Evolutionary conservation across 2,329 filamentous ascomycete species (phyloP).

Genomic region (Fusarium pseudonygamai): DNA sequence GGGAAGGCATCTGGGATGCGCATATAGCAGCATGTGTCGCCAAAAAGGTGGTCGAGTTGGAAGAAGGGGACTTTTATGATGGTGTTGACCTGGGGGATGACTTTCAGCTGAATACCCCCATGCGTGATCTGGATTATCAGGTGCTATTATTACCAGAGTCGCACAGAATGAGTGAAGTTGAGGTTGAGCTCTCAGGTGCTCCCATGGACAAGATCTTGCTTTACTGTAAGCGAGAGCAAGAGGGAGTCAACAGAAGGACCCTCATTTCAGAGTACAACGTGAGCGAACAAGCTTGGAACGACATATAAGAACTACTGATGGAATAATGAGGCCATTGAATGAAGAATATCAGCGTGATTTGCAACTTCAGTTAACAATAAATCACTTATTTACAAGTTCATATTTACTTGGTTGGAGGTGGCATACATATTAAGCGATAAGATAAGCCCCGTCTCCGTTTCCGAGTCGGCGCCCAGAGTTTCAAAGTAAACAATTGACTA

Average conservation of each 20-base stretch:
- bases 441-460: constrained; percentile 23
- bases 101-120: constrained; percentile 16
- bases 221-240: constrained; percentile 23
- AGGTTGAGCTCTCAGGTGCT: constrained; percentile 30
- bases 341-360: not conserved
- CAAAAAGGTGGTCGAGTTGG: constrained; percentile 50
- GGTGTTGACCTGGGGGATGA: constrained; percentile 15
- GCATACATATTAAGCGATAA: constrained; percentile 4
- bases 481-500: constrained; percentile 30
- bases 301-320: not conserved
- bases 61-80: constrained; percentile 45
- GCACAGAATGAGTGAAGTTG: constrained; percentile 28
- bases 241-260: constrained; percentile 5
- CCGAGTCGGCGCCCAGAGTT: not conserved
- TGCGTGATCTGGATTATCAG: constrained; percentile 7
- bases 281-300: constrained; percentile 13
- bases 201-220: constrained; percentile 34
- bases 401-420: not conserved
- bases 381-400: not conserved
- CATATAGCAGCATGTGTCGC: constrained; percentile 45
- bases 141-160: constrained; percentile 26
- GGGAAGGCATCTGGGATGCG: constrained; percentile 56
- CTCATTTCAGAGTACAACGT: constrained; percentile 32
- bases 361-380: not conserved
- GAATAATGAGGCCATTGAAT: not conserved